Base-by-base conservation (phyloP, 805 yeast genomes). In the Yamadazyma kitorensis region DNA sequence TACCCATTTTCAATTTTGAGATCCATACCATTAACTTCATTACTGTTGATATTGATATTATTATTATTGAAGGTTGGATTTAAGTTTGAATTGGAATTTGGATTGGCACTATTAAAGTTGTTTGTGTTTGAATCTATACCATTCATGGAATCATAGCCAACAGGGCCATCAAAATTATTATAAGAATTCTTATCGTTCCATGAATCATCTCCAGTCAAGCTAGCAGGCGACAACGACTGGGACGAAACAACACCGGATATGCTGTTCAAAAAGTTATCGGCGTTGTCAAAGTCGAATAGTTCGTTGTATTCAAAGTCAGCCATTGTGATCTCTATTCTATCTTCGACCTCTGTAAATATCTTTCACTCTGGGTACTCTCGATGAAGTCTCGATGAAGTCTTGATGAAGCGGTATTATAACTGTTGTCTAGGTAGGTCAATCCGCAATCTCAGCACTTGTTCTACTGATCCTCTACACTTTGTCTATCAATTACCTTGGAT, bases 211-310 rank as follows among this genome's bases (percentile, higher is more conserved):
- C 32, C 39, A 12, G 19, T 34, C 16, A 35, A 19, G 21, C 40
- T 36, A 13, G 53, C 26, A 5, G 43, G 56, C 24, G 53, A 47
- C 17, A 53, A 37, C 21, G 43, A 34, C n/a, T 37, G 43, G 6
- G 27, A 13, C 18, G 28, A 18, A 12, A 48, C 34, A 12, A 54
- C 41, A 6, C 57, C 61, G n/a, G 57, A 48, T 11, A 61, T 49
- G 24, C 45, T 44, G 31, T 51, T 52, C 29, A 61, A 44, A 31
- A 61, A 59, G 33, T 33, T 47, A 34, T 60, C 63, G 11, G 65
- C 47, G 23, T 52, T 45, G 14, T 53, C 60, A 38, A 61, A 60
- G 34, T 50, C 51, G 33, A 51, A 52, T 17, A 38, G 44, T 11
- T 29, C 36, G 16, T 36, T 23, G 17, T 22, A 36, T 25, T n/a